Percentiles rank a stretch among this genome's conserved stretches.
phyloP scores from a whole-genome alignment of 1,284 basidiomycete species.

The Cutaneotrichosporon cavernicola region DNA sequence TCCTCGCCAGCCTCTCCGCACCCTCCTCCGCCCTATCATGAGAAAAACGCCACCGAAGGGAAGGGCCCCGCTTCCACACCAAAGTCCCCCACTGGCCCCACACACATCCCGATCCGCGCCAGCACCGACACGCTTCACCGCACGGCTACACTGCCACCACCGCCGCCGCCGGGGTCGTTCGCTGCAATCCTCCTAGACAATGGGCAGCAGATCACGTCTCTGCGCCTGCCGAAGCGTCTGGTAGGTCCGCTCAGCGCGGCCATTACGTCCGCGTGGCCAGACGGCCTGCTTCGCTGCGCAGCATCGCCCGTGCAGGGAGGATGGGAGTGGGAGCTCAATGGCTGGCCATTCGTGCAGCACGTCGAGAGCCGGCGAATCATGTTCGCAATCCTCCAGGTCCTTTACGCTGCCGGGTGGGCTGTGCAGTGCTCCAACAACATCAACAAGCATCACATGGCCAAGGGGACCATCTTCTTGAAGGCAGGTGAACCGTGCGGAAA shows the following conservation, averaged over 20 bases:
- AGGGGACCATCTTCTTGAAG: neutral
- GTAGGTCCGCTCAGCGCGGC: neutral
- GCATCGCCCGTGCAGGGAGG: neutral
- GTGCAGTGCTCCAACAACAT: constrained; percentile 5
- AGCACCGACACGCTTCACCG: neutral
- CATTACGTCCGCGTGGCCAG: neutral
- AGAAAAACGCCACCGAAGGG: neutral
- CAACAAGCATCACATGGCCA: neutral
- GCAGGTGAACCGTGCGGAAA: neutral
- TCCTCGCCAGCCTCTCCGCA: neutral
- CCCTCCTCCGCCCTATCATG: neutral
- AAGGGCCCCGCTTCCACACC: neutral
- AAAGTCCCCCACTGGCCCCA: neutral
- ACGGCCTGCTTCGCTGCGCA: neutral
- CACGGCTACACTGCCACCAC: neutral
- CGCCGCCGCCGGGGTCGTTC: neutral
- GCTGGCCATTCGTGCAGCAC: constrained; percentile 3
- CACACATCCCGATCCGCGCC: neutral
- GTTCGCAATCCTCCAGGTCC: neutral
- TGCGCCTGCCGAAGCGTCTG: neutral
- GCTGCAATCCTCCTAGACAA: neutral
- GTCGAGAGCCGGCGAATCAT: neutral
- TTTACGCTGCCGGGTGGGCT: neutral
- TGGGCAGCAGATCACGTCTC: neutral
- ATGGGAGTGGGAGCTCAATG: constrained; percentile 6